A percentile compares a stretch with the other conserved stretches of the same genome.
These are phyloP conservation scores for Gastrolobium bilobum DNA, from an alignment of 306 rosid genomes.

Conservation along the genomic window DNA sequence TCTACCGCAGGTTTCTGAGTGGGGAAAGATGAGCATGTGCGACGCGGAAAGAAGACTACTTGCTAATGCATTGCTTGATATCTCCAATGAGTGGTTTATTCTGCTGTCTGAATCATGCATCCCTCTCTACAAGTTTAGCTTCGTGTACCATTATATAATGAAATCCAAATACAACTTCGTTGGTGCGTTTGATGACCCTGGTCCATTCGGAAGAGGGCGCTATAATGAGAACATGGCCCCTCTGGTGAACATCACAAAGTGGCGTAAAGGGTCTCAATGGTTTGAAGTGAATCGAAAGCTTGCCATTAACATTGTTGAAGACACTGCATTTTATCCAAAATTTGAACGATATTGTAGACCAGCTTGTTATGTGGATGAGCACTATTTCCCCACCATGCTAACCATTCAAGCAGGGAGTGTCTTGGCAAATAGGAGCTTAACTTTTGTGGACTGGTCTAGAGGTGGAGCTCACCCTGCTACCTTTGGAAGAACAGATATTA, in stretches of 20 bases:
- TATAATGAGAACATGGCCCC: conserved; percentile 80
- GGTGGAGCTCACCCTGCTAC: conserved; percentile 97
- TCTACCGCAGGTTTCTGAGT: conserved; percentile 75
- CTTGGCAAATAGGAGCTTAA: conserved; percentile 87
- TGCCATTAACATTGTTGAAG: conserved; percentile 75
- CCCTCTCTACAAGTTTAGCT: conserved; percentile 77
- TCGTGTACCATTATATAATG: conserved; percentile 65
- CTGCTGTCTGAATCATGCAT: conserved; percentile 96
- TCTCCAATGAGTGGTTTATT: conserved; percentile 85
- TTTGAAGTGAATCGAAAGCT: conserved; percentile 85
- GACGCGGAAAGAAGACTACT: conserved; percentile 97
- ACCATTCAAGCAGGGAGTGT: conserved; percentile 63
- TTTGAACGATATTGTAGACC: conserved; percentile 82
- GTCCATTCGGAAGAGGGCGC: conserved; percentile 93
- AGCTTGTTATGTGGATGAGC: conserved; percentile 93
- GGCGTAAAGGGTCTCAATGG: conserved; percentile 99
- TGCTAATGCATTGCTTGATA: conserved; percentile 90
- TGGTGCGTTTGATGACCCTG: conserved; percentile 86
- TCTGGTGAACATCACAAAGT: conserved; percentile 67
- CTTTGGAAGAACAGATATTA: conserved; percentile 75
- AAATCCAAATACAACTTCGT: conserved; percentile 77
- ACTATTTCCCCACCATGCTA: conserved; percentile 95
- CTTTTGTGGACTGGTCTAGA: conserved; percentile 99
- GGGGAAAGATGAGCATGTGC: conserved; percentile 98
- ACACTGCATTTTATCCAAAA: conserved; percentile 62